Base-by-base conservation (phyloP, 108 stramenopile species). In the Schizochytrium sp. region DNA sequence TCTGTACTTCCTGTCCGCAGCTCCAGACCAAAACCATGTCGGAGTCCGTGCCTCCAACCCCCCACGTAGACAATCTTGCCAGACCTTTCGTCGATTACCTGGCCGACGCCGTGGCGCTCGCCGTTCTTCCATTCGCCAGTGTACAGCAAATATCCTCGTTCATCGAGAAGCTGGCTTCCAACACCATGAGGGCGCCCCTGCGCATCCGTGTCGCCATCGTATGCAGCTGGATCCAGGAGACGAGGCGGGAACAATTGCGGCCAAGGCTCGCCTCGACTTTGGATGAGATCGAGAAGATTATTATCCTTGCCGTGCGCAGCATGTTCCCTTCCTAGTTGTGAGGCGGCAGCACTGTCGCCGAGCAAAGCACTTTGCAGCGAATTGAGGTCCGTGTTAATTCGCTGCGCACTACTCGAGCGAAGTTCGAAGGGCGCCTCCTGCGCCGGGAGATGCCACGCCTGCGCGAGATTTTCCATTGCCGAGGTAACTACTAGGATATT, bases 61-160 rank as follows among this genome's bases (percentile, higher is more conserved):
- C 76, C 76, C n/a, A 47, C 51, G 28, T 83, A 83, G n/a, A 83
- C 51, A 12, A 83, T 53, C n/a, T 83, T 83, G 25, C 23, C 23
- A 12, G 45, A 25, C 2, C 76, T 47, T 34, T 83, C 76, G 23
- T 83, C 76, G 76, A 83, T 45, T 43, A 83, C 48, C 48, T 83
- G 76, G 51, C 76, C 76, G 0, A 83, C 76, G 16, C 76, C 76
- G 51, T 83, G 76, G 4, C 76, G 45, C 76, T 53, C 10, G 10
- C 76, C 76, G 51, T 83, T 12, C 51, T 83, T 83, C 76, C 76
- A 83, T 4, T 83, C 76, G 76, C 76, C 76, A 8, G 45, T 53
- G 51, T 83, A 83, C 25, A 83, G 48, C 25, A 53, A 25, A 23
- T 47, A 12, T 12, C 45, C 51, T 21, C 25, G 19, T 12, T 43